These are phyloP conservation scores for Penicillium fuscoglaucum DNA, from an alignment of 2,329 filamentous ascomycete species.

Conservation along the genomic window DNA sequence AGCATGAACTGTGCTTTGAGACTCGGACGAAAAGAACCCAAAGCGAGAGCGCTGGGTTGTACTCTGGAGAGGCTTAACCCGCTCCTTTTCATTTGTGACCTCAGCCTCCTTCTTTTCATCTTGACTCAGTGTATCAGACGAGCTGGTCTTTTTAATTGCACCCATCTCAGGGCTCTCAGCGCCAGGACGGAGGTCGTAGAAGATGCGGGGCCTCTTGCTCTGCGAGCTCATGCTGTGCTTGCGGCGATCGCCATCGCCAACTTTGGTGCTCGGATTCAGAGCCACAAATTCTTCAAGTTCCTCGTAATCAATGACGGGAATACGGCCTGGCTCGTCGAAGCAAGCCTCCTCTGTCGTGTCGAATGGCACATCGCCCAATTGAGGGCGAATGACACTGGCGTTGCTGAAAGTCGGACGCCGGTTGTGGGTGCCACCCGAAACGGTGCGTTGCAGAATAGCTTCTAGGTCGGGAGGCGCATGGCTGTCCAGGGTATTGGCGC, in stretches of 20 bases:
- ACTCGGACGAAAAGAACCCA: slow-evolving; percentile 94
- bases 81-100: slow-evolving; percentile 35
- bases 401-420: slow-evolving; percentile 61
- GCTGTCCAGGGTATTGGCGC: slow-evolving; percentile 67
- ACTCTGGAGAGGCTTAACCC: slow-evolving; percentile 41
- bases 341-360: slow-evolving; percentile 67
- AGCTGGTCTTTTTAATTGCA: slow-evolving; percentile 36
- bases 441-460: slow-evolving; percentile 65
- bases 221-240: slow-evolving; percentile 53
- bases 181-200: slow-evolving; percentile 59
- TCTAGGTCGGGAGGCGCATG: slow-evolving; percentile 55
- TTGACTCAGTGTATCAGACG: slow-evolving; percentile 28
- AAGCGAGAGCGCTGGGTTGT: slow-evolving; percentile 73
- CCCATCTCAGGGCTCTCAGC: slow-evolving; percentile 40
- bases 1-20: slow-evolving; percentile 90
- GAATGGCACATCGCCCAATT: slow-evolving; percentile 37
- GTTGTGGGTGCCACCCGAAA: slow-evolving; percentile 67
- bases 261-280: slow-evolving; percentile 55
- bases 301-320: slow-evolving; percentile 86
- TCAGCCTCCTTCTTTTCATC: slow-evolving; percentile 44
- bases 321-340: slow-evolving; percentile 76
- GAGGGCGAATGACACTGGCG: slow-evolving; percentile 57
- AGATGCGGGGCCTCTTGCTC: slow-evolving; percentile 54
- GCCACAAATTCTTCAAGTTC: slow-evolving; percentile 89
- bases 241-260: slow-evolving; percentile 28